These are phyloP conservation scores for Macrolepiota fuliginosa DNA, from an alignment of 768 basidiomycete species.

Conservation along the genomic window DNA sequence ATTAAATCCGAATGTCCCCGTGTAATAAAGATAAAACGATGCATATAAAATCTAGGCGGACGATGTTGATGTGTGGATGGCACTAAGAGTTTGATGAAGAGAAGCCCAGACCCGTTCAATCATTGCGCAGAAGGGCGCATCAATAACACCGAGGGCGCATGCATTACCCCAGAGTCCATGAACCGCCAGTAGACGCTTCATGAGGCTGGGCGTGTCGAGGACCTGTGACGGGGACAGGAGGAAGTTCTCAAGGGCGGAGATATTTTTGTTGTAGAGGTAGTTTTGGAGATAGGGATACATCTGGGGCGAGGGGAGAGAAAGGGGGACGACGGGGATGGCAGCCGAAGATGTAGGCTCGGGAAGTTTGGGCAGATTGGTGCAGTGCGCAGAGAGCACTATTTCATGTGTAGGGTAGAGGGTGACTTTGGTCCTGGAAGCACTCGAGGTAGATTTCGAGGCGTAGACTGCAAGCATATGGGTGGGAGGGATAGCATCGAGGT, in stretches of 20 bases:
- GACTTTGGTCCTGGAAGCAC: slow-evolving; percentile 24
- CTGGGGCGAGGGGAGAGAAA: slow-evolving; percentile 61
- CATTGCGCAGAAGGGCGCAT: slow-evolving; percentile 59
- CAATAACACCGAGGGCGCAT: slow-evolving; percentile 65
- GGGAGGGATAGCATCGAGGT: slow-evolving; percentile 29
- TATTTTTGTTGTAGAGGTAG: slow-evolving; percentile 67
- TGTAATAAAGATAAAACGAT: background rate
- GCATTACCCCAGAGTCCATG: slow-evolving; percentile 74
- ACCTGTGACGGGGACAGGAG: slow-evolving; percentile 38
- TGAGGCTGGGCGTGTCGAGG: slow-evolving; percentile 31
- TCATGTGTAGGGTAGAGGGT: slow-evolving; percentile 68
- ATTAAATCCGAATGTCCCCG: background rate
- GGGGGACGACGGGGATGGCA: slow-evolving; percentile 57
- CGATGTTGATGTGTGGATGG: background rate
- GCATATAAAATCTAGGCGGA: background rate
- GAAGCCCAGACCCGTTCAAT: slow-evolving; percentile 58
- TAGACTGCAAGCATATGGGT: slow-evolving; percentile 59
- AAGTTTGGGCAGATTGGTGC: slow-evolving; percentile 59
- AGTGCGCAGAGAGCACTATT: slow-evolving; percentile 67
- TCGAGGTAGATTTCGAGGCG: slow-evolving; percentile 21
- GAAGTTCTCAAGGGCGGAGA: slow-evolving; percentile 44
- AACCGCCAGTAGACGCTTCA: slow-evolving; percentile 40
- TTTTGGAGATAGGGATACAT: slow-evolving; percentile 58
- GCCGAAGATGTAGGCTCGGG: slow-evolving; percentile 35
- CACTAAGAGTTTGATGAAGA: slow-evolving; percentile 38